Conservation (phyloP, 1,284 basidiomycete genomes). For the Pyrrhoderma lamaoense region DNA sequence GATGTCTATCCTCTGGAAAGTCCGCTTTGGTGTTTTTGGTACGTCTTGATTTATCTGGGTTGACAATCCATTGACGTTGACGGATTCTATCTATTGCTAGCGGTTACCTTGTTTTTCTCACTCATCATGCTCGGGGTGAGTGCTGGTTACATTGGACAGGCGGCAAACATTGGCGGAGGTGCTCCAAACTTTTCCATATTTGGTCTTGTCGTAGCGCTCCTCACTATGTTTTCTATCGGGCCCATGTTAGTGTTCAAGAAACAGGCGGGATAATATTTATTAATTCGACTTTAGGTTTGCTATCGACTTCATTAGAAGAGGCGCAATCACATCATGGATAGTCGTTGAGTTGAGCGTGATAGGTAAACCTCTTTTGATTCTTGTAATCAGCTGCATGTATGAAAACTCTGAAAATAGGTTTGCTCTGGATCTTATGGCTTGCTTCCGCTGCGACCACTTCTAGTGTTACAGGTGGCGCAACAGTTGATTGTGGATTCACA, state of each 20-base stretch:
- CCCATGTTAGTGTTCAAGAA: conserved; percentile 14
- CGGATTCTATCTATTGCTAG: too few species aligned
- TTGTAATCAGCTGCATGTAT: not conserved
- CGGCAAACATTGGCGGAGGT: not conserved
- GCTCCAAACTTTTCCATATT: conserved; percentile 6
- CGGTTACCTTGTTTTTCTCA: conserved; percentile 15
- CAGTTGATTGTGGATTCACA: conserved; percentile 22
- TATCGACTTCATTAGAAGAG: conserved; percentile 35
- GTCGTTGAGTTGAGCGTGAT: conserved; percentile 37
- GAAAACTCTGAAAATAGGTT: conserved; percentile 27
- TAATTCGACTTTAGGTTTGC: conserved; percentile 27
- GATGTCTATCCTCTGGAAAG: conserved; percentile 8
- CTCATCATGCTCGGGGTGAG: conserved; percentile 16
- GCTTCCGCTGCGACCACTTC: conserved; percentile 38
- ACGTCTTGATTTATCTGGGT: not conserved
- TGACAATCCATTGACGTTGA: not conserved
- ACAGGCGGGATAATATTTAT: not conserved
- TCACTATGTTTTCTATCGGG: conserved; percentile 14
- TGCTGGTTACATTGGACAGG: conserved; percentile 8
- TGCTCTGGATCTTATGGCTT: conserved; percentile 55
- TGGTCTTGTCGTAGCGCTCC: conserved; percentile 16
- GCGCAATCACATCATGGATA: conserved; percentile 38
- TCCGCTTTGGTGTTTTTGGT: conserved; percentile 13
- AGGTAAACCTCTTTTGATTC: conserved; percentile 29
- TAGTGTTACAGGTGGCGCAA: conserved; percentile 16